Evolutionary conservation across 805 yeast genomes (phyloP).

Genomic region (Lipomyces starkeyi): DNA sequence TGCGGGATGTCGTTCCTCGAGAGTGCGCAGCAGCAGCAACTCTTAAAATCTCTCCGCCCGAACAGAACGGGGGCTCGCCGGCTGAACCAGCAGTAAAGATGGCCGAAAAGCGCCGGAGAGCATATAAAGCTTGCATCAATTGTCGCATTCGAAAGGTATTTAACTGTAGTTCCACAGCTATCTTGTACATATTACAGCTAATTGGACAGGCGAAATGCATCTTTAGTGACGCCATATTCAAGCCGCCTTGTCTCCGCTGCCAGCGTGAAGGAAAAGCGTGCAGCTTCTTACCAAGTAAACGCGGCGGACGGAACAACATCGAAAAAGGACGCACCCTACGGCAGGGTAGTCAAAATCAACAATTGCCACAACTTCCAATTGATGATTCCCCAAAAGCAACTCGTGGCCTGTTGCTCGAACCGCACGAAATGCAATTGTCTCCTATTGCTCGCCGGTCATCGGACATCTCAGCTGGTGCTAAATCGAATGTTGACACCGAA

Average conservation of each 20-base stretch:
- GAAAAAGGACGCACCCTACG: slow-evolving; percentile 27
- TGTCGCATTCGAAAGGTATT: slow-evolving; percentile 18
- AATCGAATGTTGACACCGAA: slow-evolving; percentile 25
- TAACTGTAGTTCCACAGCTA: background rate
- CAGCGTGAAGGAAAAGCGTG: slow-evolving; percentile 26
- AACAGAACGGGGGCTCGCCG: too few relatives aligned
- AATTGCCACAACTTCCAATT: background rate
- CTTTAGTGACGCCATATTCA: slow-evolving; percentile 14
- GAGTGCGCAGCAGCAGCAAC: too few relatives aligned
- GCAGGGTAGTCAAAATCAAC: background rate
- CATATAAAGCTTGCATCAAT: slow-evolving; percentile 25
- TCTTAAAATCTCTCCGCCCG: too few relatives aligned
- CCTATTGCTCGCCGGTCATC: background rate
- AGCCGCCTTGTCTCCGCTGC: slow-evolving; percentile 29
- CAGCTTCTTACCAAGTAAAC: slow-evolving; percentile 25
- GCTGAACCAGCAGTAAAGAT: too few relatives aligned
- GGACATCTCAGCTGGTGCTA: background rate
- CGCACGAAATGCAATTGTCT: background rate
- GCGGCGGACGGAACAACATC: slow-evolving; percentile 28
- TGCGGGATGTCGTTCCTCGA: too few relatives aligned
- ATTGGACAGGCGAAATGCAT: slow-evolving; percentile 25
- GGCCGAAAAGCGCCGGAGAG: slow-evolving; percentile 15
- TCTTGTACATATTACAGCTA: background rate
- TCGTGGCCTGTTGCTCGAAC: too few relatives aligned
- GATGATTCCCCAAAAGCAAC: too few relatives aligned